These are phyloP conservation scores for Pseudocercospora ulei DNA, from an alignment of 2,329 filamentous ascomycete species.

Conservation along the genomic window DNA sequence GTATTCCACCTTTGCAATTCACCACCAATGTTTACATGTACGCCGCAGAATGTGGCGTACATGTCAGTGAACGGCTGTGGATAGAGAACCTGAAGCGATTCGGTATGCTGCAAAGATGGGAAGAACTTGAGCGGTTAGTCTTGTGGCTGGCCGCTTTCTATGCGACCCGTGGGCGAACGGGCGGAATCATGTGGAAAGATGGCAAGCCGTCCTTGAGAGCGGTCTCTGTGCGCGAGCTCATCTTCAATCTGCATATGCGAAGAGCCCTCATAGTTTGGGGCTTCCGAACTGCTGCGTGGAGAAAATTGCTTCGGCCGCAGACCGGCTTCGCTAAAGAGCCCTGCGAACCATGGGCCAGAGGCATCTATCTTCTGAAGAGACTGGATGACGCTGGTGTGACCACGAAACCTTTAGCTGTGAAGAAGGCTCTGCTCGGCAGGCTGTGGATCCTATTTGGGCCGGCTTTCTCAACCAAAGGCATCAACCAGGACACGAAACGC, in stretches of 20 bases:
- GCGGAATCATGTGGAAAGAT: not conserved
- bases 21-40: constrained; percentile 42
- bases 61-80: constrained; percentile 44
- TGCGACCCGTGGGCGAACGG: not conserved
- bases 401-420: constrained; percentile 15
- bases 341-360: constrained; percentile 29
- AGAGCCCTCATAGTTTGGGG: constrained; percentile 33
- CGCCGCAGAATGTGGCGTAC: constrained; percentile 30
- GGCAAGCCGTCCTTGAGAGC: not conserved
- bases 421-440: constrained; percentile 25
- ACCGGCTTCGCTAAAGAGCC: not conserved
- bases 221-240: constrained; percentile 8
- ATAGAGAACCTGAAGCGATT: constrained; percentile 50
- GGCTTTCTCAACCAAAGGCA: constrained; percentile 19
- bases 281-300: constrained; percentile 23
- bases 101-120: constrained; percentile 48
- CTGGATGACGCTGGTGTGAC: constrained; percentile 19
- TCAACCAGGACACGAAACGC: constrained; percentile 21
- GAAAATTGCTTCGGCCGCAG: constrained; percentile 13
- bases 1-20: constrained; percentile 36
- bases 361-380: constrained; percentile 27
- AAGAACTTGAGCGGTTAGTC: constrained; percentile 45
- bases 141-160: constrained; percentile 42
- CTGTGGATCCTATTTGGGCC: constrained; percentile 35
- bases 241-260: constrained; percentile 28